Evolutionary conservation across 2,329 filamentous ascomycete genomes (phyloP), one percentile per base, ranked within the genome.

Genomic region (Colletotrichum costaricense): DNA sequence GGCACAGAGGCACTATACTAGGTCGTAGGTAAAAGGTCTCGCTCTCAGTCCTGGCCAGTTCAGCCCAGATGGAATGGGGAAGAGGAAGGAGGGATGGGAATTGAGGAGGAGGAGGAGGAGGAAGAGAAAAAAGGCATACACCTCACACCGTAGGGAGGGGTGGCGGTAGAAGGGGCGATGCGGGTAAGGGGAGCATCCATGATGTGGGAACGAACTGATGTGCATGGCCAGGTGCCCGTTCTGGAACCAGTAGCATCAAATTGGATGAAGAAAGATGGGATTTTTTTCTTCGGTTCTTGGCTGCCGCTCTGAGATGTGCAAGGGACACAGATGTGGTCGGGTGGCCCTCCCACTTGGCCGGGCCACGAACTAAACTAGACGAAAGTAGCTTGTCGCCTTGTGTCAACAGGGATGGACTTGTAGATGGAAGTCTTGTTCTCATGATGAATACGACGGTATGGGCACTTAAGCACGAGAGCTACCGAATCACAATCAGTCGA

Each of bases 251-350:
- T 22, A 70, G 60, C 56, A 73, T 56, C 55, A 73, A 73, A 73
- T 73, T 73, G 70, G 70, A 73, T 73, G 67, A 73, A 73, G 70
- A 73, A 73, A 70, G 60, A 70, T 70, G 67, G 70, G 60, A 73
- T 56, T 73, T 73, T 72, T 69, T 70, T 73, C 67, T 66, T 73
- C 67, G 67, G 56, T 70, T 70, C 70, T 73, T 73, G 70, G 67
- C 70, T 66, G 70, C 70, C 60, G 67, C 59, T 56, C 60, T 38
- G 26, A 65, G 59, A 66, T 62, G 70, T 52, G 70, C 56, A 70
- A 64, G 67, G 56, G 60, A 66, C 67, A 73, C 60, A 70, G 62
- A 65, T 65, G 46, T 73, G 67, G 70, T 70, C 55, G 67, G 38
- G 56, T 60, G 67, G 55, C 24, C 67, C 60, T 65, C 60, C 46